A percentile compares a stretch with the other conserved stretches of the same genome.
Evolutionary conservation across 371 early-diverging fungal species (phyloP).

Genomic region (Batkoa obscura): DNA sequence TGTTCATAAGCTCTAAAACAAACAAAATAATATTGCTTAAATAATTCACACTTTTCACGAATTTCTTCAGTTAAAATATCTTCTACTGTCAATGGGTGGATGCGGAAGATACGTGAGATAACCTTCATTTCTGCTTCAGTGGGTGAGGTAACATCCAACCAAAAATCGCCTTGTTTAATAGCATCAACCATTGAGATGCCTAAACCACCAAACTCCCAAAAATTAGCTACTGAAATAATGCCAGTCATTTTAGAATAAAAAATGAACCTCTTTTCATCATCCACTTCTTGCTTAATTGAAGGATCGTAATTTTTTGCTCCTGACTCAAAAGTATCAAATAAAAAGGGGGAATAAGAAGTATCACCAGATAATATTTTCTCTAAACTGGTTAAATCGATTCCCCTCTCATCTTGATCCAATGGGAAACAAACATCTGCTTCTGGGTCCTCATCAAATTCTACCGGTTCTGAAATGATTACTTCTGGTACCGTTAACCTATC

Average conservation of each 20-base stretch:
- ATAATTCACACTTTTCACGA: conserved; percentile 85
- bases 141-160: conserved; percentile 73
- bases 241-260: conserved; percentile 1
- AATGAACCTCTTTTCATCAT: too few species aligned
- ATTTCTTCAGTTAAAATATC: conserved; percentile 54
- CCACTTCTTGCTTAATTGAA: too few species aligned
- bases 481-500: too few species aligned
- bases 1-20: conserved; percentile 60
- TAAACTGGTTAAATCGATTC: background rate
- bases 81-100: conserved; percentile 53
- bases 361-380: background rate
- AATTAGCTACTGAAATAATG: background rate
- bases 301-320: too few species aligned
- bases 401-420: background rate
- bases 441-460: too few species aligned
- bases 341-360: background rate
- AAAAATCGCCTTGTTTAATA: conserved; percentile 33
- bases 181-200: background rate
- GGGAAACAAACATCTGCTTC: conserved; percentile 2
- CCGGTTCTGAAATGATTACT: too few species aligned
- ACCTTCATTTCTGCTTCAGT: conserved; percentile 57
- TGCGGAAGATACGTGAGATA: conserved; percentile 37
- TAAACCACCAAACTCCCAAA: background rate
- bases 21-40: conserved; percentile 79
- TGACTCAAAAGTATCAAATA: background rate